Evolutionary conservation across 2,329 filamentous ascomycete species (phyloP).

Genomic region (Pseudomassariella vexata): DNA sequence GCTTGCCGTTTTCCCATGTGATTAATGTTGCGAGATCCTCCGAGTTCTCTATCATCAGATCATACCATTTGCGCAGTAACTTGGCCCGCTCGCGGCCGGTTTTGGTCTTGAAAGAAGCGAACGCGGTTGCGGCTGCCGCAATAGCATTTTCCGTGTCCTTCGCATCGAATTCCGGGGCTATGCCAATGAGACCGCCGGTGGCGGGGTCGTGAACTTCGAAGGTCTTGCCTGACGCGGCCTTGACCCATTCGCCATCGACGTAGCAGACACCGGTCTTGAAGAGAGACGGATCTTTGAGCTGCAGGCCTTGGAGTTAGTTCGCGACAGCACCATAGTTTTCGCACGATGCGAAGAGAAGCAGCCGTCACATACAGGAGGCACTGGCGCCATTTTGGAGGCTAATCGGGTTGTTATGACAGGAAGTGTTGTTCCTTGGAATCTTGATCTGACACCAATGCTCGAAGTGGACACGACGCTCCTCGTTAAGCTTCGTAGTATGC

Average conservation of each 20-base stretch:
- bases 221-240: slow-evolving; percentile 79
- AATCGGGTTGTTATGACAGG: slow-evolving; percentile 20
- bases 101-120: slow-evolving; percentile 63
- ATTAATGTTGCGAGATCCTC: slow-evolving; percentile 79
- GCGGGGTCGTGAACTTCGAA: slow-evolving; percentile 87
- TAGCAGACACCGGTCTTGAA: slow-evolving; percentile 79
- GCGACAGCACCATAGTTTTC: too few species aligned
- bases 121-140: slow-evolving; percentile 70
- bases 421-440: slow-evolving; percentile 22
- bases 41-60: slow-evolving; percentile 70
- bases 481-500: slow-evolving; percentile 17
- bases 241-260: slow-evolving; percentile 89
- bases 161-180: slow-evolving; percentile 75
- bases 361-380: slow-evolving; percentile 8
- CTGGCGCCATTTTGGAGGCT: slow-evolving; percentile 21
- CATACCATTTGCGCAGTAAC: slow-evolving; percentile 75
- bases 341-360: neutral
- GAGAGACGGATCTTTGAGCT: slow-evolving; percentile 75
- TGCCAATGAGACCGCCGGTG: slow-evolving; percentile 74
- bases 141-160: slow-evolving; percentile 79
- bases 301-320: slow-evolving; percentile 6
- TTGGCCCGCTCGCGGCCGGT: slow-evolving; percentile 71
- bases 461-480: slow-evolving; percentile 15
- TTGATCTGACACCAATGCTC: slow-evolving; percentile 17
- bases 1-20: slow-evolving; percentile 89